Percentiles rank a stretch among this genome's conserved stretches.
Conservation (phyloP, 371 early-diverging fungal genomes). For the Blakeslea trispora region DNA sequence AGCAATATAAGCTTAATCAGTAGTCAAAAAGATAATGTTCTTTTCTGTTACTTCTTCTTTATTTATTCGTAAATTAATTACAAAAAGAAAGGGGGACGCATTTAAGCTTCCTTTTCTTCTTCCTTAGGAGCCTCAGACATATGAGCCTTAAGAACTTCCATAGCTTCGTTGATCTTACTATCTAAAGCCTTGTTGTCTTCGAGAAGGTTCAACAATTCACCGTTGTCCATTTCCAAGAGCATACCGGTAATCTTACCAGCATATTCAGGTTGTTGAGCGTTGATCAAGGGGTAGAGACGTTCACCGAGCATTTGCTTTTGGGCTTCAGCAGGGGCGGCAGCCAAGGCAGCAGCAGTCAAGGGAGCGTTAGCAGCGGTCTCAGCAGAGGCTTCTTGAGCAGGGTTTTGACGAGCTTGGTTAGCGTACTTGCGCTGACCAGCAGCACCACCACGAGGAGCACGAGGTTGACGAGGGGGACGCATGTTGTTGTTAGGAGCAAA, state of each 20-base stretch:
- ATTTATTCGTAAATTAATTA: conserved; percentile 8
- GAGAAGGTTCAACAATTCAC: conserved; percentile 87
- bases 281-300: conserved; percentile 86
- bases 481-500: conserved; percentile 44
- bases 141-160: conserved; percentile 72
- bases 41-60: background rate
- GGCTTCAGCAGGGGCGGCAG: conserved; percentile 77
- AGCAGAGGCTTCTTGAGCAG: conserved; percentile 38
- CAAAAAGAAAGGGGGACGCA: conserved; percentile 16
- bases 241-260: conserved; percentile 99
- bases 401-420: conserved; percentile 37
- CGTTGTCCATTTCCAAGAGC: conserved; percentile 97
- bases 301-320: conserved; percentile 97
- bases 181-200: conserved; percentile 76
- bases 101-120: conserved; percentile 15
- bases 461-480: conserved; percentile 52
- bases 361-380: conserved; percentile 46
- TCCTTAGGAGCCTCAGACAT: conserved; percentile 26
- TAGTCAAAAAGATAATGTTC: background rate
- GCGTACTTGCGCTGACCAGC: conserved; percentile 60
- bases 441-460: conserved; percentile 63
- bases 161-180: conserved; percentile 84
- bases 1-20: too few species aligned
- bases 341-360: conserved; percentile 82
- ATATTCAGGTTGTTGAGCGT: conserved; percentile 63